Evolutionary conservation across 1,139 yeast species (phyloP), one percentile per base, ranked within the genome.

Genomic region (Sugiyamaella castrensis): DNA sequence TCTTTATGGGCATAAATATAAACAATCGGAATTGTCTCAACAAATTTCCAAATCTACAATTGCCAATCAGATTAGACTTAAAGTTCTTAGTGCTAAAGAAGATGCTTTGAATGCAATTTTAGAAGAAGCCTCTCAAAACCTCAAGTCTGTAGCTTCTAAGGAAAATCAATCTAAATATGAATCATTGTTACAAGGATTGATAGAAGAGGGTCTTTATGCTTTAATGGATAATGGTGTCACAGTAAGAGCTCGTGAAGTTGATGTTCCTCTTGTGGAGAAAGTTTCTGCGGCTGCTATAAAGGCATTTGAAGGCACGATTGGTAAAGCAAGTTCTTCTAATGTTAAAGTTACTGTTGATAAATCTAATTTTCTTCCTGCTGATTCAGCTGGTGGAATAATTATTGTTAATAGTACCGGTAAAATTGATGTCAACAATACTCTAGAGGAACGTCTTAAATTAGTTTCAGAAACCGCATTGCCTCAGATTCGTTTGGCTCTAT

Each of bases 11-110:
- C 84, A 81, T 62, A 89, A 87, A 68, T 79, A 86, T 72, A 92
- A 92, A 75, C 92, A 91, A 71, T 91, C 96, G 4, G 75, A 89
- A 37, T 81, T 94, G 70, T 86, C 92, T 42, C 97, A 92, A 71
- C 98, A 92, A 74, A 92, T 92, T 66, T 82, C 92, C 63, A 89
- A 88, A 73, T 91, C 98, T 31, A 91, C 96, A 51, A 85, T 91
- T 66, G 91, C 92, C 57, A 94, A 94, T 76, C 89, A 92, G 73
- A 87, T 95, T 57, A 83, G 98, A 72, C 83, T 94, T 68, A 85
- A 89, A 74, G 83, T 91, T 36, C 80, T 94, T 62, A 79, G 86
- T 19, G 87, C 95, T 51, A 87, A 91, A 64, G 96, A 92, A 66
- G 82, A 83, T 61, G 83, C 87, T 15, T 75, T 94, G 63, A 81